Conservation (phyloP, 2,329 filamentous ascomycete species). For the Penicillium sclerotigenum region DNA sequence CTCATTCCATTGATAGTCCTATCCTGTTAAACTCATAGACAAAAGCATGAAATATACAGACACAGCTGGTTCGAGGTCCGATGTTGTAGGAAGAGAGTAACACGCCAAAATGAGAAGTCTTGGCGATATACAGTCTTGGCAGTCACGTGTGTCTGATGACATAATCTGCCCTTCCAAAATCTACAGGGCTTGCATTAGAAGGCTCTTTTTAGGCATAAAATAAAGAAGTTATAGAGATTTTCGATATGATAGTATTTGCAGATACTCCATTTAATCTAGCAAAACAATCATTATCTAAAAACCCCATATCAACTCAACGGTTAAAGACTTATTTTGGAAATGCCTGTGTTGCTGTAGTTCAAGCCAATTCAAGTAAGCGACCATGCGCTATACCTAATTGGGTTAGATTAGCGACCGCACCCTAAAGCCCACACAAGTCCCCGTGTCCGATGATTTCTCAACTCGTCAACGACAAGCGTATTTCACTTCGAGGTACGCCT, state of each 20-base stretch:
- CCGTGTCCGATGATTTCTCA: conserved; percentile 41
- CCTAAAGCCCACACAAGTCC: conserved; percentile 46
- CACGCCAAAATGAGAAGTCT: neutral
- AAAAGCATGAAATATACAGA: neutral
- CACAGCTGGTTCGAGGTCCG: neutral
- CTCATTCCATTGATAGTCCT: neutral
- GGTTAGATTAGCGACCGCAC: conserved; percentile 47
- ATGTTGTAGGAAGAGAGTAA: neutral
- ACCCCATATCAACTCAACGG: neutral
- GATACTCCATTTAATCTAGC: neutral
- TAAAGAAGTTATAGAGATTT: neutral
- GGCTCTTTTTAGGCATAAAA: neutral
- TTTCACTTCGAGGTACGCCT: conserved; percentile 45
- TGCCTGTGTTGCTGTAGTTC: neutral
- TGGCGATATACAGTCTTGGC: neutral
- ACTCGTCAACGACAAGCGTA: conserved; percentile 43
- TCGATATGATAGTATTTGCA: neutral
- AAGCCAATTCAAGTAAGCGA: conserved; percentile 12
- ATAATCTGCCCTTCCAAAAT: conserved; percentile 2
- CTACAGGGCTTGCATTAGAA: neutral
- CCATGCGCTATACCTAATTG: conserved; percentile 32
- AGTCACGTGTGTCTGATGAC: conserved; percentile 2
- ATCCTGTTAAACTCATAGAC: neutral
- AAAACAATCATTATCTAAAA: neutral
- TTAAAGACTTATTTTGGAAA: neutral